phyloP scores from a whole-genome alignment of 1,284 basidiomycete genomes.

The Ceratobasidium theobromae region DNA sequence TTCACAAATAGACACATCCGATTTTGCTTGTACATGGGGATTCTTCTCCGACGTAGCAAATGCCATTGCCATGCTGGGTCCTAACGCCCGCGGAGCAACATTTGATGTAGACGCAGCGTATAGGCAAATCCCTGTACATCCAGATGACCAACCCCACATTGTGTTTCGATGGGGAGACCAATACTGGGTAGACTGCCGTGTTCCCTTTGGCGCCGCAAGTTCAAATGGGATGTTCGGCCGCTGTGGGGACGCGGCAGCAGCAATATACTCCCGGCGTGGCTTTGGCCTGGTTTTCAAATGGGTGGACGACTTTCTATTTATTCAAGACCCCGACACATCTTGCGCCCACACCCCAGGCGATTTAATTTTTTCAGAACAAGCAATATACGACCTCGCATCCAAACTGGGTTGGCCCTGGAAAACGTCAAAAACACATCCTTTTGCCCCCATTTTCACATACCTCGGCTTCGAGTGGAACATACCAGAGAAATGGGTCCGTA shows the following conservation, averaged over 20 bases:
- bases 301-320: conserved; percentile 50
- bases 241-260: conserved; percentile 40
- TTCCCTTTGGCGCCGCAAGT: conserved; percentile 44
- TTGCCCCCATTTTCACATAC: background rate
- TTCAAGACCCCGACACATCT: conserved; percentile 37
- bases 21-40: conserved; percentile 49
- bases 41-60: conserved; percentile 43
- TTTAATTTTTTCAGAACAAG: background rate
- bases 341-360: background rate
- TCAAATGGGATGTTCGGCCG: conserved; percentile 42
- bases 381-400: background rate
- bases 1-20: conserved; percentile 40
- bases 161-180: conserved; percentile 38
- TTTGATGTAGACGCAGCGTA: conserved; percentile 45
- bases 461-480: conserved; percentile 29
- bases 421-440: background rate
- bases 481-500: background rate
- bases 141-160: conserved; percentile 44
- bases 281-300: conserved; percentile 46
- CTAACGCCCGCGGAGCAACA: conserved; percentile 44
- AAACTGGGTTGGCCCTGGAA: conserved; percentile 7
- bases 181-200: conserved; percentile 41
- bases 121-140: conserved; percentile 43
- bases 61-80: conserved; percentile 42
- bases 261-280: conserved; percentile 41